Conservation (phyloP, 257 asterid species). For the Solanum chaucha region DNA sequence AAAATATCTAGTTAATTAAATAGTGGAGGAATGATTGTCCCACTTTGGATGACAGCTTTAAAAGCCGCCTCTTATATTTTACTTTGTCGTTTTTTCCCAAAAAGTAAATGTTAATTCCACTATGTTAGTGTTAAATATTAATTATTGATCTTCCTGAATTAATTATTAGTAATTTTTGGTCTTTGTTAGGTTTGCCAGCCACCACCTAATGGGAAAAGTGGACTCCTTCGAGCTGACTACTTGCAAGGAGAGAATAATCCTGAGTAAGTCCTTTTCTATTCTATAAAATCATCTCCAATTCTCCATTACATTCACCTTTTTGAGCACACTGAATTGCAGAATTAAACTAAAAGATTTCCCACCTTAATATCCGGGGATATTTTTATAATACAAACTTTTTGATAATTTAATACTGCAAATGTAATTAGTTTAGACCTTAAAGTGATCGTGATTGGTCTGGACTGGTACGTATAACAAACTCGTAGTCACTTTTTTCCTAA, state of each 20-base stretch:
- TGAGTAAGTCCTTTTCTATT: conserved; percentile 31
- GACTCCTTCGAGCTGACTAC: conserved; percentile 64
- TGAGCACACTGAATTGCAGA: not conserved
- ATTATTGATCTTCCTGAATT: not conserved
- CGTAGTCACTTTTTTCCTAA: not conserved
- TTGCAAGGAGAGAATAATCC: conserved; percentile 62
- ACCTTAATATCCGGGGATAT: not conserved
- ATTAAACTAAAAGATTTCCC: fast-evolving
- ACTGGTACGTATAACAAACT: not conserved
- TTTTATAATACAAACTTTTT: not conserved
- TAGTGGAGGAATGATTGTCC: not conserved
- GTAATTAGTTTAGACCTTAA: not conserved
- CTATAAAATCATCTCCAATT: no score
- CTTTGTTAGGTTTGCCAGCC: conserved; percentile 64
- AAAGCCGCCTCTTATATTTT: not conserved
- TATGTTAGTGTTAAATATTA: not conserved
- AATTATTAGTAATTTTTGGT: conserved; percentile 6
- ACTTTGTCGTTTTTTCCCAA: not conserved
- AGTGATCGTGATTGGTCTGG: not conserved
- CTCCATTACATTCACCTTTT: not conserved
- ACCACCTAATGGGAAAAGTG: conserved; percentile 83
- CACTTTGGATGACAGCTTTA: conserved; percentile 1
- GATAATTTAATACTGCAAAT: not conserved
- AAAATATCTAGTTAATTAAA: not conserved
- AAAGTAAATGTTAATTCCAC: not conserved